Base-by-base conservation (phyloP, 805 yeast genomes). In the Suhomyces faveliae region DNA sequence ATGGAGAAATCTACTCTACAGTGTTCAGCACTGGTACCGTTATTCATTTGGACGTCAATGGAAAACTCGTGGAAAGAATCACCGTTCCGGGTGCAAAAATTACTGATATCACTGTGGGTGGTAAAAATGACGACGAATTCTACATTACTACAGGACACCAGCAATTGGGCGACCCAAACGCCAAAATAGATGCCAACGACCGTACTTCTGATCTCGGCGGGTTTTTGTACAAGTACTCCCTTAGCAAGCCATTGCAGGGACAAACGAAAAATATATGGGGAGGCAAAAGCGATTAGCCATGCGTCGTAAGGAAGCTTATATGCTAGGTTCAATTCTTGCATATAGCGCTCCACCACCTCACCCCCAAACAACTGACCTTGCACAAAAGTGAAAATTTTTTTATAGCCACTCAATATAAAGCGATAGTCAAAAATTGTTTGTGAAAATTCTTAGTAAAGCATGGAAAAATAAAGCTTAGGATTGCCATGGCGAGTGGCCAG, bases 51-150 rank as follows among this genome's bases (percentile, higher is more conserved):
- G 68, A 79, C 35, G 43, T 67, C 1, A 48, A 63, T 0, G 90
- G 89, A 2, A 60, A 73, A 42, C 59, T 85, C 12, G 62, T 80
- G 19, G 77, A 78, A 53, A 76, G 74, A 43, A 19, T 37, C 33
- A 43, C 63, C 5, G 60, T 89, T 46, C 96, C 96, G 1, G 71
- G 73, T 0, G 76, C 82, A 4, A 72, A 84, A 50, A 64, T 85
- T 44, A 77, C 88, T 3, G 87, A 95, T 53, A 83, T 84, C 35
- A 76, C 84, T 2, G 74, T 86, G 49, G 95, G 90, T 5, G 66
- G 64, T 1, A 60, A 62, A 21, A 64, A 80, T 15, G 59, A 70
- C 46, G 78, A 81, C 58, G 84, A 81, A 43, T 53, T 89, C 47
- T 84, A 78, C 56, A 79, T 89, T 30, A 86, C 95, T 3, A 76